Evolutionary conservation across 768 basidiomycete species (phyloP).

Genomic region (Phylloporus rhodoxanthus): DNA sequence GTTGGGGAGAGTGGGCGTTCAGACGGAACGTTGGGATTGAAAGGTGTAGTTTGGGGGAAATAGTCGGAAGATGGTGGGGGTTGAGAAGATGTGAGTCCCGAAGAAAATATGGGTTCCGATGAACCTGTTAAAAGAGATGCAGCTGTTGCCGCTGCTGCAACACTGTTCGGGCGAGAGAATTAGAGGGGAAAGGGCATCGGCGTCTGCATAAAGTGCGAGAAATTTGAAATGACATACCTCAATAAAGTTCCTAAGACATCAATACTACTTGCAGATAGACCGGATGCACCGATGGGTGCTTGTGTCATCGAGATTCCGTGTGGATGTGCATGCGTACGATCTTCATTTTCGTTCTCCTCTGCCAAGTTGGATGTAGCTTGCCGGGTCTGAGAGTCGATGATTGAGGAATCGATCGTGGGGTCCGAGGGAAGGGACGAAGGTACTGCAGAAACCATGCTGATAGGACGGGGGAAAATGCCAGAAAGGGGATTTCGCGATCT

Average conservation of each 20-base stretch:
- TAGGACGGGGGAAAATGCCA: constrained; percentile 36
- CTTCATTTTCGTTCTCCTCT: constrained; percentile 16
- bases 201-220: not conserved
- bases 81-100: constrained; percentile 43
- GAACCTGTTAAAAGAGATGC: constrained; percentile 76
- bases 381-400: constrained; percentile 3
- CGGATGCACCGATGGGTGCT: constrained; percentile 26
- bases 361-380: not conserved
- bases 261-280: constrained; percentile 67
- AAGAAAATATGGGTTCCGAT: constrained; percentile 57
- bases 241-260: constrained; percentile 79
- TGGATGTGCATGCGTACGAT: constrained; percentile 9
- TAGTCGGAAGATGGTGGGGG: constrained; percentile 11
- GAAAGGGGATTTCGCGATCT: constrained; percentile 32
- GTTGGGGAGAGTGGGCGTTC: constrained; percentile 38
- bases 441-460: constrained; percentile 27
- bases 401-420: constrained; percentile 1
- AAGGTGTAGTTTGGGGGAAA: constrained; percentile 7
- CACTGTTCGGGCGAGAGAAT: constrained; percentile 38
- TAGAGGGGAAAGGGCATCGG: not conserved
- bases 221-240: constrained; percentile 42
- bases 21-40: constrained; percentile 16
- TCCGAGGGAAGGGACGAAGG: constrained; percentile 9
- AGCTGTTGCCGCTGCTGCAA: constrained; percentile 88
- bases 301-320: constrained; percentile 25